A percentile compares a stretch with the other conserved stretches of the same genome.
These are phyloP conservation scores for Eustoma russellianum DNA, from an alignment of 257 asterid species.

Conservation along the genomic window DNA sequence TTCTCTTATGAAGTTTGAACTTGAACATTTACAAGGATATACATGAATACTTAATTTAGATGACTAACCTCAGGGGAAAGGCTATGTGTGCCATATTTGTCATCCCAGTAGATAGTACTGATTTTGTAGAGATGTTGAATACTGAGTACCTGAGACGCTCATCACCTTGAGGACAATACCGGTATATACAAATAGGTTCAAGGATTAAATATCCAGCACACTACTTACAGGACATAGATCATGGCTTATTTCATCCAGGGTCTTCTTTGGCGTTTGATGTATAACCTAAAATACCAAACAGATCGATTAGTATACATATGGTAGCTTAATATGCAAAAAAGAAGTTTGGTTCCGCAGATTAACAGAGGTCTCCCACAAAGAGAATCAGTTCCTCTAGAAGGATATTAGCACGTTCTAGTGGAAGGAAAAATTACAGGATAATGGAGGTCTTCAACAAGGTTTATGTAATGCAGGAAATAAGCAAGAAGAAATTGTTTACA, in stretches of 20 bases:
- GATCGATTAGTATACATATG: background rate
- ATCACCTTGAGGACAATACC: constrained; percentile 9
- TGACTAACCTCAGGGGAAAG: constrained; percentile 77
- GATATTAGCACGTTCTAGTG: background rate
- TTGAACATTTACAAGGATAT: too few species aligned
- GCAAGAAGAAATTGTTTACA: constrained; percentile 3
- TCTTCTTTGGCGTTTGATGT: constrained; percentile 98
- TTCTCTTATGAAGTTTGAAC: too few species aligned
- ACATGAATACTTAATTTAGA: background rate
- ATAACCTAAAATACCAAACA: constrained; percentile 55
- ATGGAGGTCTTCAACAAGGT: background rate
- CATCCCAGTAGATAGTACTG: constrained; percentile 99
- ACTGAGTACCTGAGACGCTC: constrained; percentile 64
- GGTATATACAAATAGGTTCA: constrained; percentile 1
- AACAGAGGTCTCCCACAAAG: background rate
- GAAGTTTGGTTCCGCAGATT: too few species aligned
- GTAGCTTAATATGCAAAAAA: background rate
- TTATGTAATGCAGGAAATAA: background rate
- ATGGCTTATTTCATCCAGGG: constrained; percentile 89
- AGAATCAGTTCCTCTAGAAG: background rate
- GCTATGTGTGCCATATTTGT: constrained; percentile 97
- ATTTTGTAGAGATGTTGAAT: constrained; percentile 96
- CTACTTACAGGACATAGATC: constrained; percentile 92
- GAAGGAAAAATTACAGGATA: background rate
- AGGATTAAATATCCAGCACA: background rate